Evolutionary conservation across 2,329 filamentous ascomycete species (phyloP).

Genomic region (Thelonectria rubi): DNA sequence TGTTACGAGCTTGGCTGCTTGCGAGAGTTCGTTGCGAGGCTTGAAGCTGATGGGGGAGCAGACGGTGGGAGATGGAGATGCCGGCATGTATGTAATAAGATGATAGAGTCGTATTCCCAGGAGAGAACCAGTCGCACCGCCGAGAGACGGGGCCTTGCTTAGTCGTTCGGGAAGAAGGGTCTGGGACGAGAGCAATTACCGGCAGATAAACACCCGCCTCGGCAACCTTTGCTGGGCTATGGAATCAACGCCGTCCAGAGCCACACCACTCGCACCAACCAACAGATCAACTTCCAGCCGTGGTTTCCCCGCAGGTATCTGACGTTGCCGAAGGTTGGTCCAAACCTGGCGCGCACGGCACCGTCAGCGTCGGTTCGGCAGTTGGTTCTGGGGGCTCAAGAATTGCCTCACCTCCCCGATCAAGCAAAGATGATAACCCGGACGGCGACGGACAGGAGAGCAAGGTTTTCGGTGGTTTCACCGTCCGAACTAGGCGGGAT

Average conservation of each 20-base stretch:
- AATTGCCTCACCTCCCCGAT: background rate
- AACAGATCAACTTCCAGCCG: background rate
- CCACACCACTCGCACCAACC: background rate
- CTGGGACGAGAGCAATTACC: too few relatives aligned
- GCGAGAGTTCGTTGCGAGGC: too few relatives aligned
- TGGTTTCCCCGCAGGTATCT: background rate
- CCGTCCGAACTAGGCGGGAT: conserved; percentile 16
- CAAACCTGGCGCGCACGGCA: background rate
- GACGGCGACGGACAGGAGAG: background rate
- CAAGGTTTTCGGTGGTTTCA: background rate
- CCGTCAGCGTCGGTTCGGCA: background rate
- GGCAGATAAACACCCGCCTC: too few relatives aligned
- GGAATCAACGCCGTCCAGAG: too few relatives aligned
- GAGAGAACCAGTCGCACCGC: background rate
- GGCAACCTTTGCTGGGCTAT: too few relatives aligned
- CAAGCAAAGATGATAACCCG: background rate
- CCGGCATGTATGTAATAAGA: background rate
- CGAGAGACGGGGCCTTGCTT: background rate
- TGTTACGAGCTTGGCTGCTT: background rate
- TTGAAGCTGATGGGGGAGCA: too few relatives aligned
- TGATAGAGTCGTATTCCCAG: background rate
- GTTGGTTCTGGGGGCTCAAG: background rate
- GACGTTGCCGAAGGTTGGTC: background rate
- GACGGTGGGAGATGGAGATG: background rate
- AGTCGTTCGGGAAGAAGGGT: background rate